Conservation (phyloP, 495 filamentous ascomycete genomes). For the Massariosphaeria phaeospora region DNA sequence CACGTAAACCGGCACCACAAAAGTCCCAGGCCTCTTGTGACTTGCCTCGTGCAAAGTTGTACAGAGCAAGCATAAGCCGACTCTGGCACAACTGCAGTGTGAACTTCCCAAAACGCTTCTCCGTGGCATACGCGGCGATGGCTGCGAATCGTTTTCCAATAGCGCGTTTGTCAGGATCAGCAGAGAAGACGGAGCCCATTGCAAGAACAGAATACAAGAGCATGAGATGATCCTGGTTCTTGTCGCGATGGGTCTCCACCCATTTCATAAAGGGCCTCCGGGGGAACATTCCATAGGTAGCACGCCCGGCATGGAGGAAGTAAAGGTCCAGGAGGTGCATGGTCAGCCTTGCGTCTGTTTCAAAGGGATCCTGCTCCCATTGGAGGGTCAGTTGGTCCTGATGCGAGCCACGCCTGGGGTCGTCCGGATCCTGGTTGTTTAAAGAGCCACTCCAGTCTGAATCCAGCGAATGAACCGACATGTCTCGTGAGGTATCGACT, state of each 20-base stretch:
- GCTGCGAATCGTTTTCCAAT: constrained; percentile 50
- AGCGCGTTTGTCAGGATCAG: constrained; percentile 46
- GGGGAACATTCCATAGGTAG: constrained; percentile 56
- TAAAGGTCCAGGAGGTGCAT: constrained; percentile 52
- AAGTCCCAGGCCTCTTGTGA: constrained; percentile 56
- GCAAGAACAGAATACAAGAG: constrained; percentile 62
- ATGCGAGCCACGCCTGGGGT: constrained; percentile 25
- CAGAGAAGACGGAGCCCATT: constrained; percentile 54
- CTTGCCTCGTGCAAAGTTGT: constrained; percentile 57
- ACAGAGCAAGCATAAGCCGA: constrained; percentile 58
- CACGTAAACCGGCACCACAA: constrained; percentile 54
- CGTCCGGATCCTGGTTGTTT: constrained; percentile 33
- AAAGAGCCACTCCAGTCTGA: constrained; percentile 27
- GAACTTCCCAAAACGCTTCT: constrained; percentile 47
- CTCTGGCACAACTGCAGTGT: constrained; percentile 59
- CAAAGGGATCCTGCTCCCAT: constrained; percentile 63
- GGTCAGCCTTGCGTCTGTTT: constrained; percentile 40
- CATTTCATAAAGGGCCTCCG: constrained; percentile 48
- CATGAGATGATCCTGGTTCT: constrained; percentile 63
- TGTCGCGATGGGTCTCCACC: constrained; percentile 49
- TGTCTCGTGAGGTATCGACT: constrained; percentile 35
- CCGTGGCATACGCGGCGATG: constrained; percentile 56
- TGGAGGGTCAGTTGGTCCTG: constrained; percentile 43
- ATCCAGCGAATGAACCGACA: constrained; percentile 34
- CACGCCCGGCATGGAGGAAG: constrained; percentile 51